Evolutionary conservation across 1,139 yeast genomes (phyloP).

Genomic region (Sugiyamaella sp.): DNA sequence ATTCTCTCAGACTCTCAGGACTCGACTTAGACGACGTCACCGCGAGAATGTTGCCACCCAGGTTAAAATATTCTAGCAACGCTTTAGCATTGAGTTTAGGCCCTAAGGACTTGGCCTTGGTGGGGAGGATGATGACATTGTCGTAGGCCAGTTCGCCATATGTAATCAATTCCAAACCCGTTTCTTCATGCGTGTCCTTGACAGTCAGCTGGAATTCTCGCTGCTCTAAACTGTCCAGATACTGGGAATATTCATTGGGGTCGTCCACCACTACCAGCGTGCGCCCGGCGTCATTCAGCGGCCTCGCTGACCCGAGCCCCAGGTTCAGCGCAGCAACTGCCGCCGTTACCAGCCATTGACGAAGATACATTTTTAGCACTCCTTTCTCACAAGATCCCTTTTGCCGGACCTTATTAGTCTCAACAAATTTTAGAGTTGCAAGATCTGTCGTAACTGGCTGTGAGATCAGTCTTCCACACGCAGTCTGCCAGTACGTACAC

Average conservation of each 20-base stretch:
- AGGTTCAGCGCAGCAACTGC: slow-evolving; percentile 2
- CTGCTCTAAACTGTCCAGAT: slow-evolving; percentile 39
- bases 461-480: neutral
- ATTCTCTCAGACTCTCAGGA: slow-evolving; percentile 68
- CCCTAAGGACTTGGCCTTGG: slow-evolving; percentile 46
- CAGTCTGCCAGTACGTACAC: neutral
- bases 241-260: slow-evolving; percentile 35
- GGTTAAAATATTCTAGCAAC: slow-evolving; percentile 57
- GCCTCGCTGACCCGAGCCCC: slow-evolving; percentile 24
- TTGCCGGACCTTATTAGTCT: neutral
- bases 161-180: slow-evolving; percentile 43
- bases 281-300: slow-evolving; percentile 28
- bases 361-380: neutral
- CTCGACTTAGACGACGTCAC: slow-evolving; percentile 60
- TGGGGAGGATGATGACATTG: slow-evolving; percentile 59
- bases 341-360: slow-evolving; percentile 4
- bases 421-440: neutral
- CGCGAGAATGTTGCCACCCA: slow-evolving; percentile 75
- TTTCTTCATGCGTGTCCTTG: slow-evolving; percentile 38
- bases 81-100: slow-evolving; percentile 47
- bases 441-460: neutral
- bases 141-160: slow-evolving; percentile 53
- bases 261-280: slow-evolving; percentile 37
- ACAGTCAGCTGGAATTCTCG: slow-evolving; percentile 42
- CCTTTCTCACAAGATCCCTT: neutral